These are phyloP conservation scores for Magnaporthiopsis incrustans DNA, from an alignment of 2,329 filamentous ascomycete species.

Conservation along the genomic window DNA sequence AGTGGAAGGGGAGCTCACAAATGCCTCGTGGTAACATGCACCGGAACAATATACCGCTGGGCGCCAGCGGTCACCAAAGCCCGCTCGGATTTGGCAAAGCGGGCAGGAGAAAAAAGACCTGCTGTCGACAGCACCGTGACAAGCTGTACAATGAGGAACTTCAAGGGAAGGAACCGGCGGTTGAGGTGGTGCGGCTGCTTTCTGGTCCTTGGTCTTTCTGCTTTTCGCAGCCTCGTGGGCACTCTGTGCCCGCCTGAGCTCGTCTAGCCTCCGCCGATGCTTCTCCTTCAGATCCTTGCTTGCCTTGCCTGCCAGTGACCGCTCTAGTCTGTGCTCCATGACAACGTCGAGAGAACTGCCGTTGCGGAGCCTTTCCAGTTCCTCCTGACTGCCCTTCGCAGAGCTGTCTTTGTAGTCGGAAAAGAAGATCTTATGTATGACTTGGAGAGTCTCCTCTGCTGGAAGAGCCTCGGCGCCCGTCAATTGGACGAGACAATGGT, in stretches of 20 bases:
- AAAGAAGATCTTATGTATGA: slow-evolving; percentile 13
- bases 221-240: slow-evolving; percentile 38
- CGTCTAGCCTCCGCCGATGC: slow-evolving; percentile 29
- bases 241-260: slow-evolving; percentile 53
- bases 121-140: slow-evolving; percentile 14
- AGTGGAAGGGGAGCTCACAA: neutral
- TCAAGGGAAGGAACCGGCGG: slow-evolving; percentile 5
- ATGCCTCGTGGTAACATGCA: slow-evolving; percentile 16
- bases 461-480: neutral
- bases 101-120: slow-evolving; percentile 18
- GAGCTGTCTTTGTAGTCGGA: neutral
- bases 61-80: slow-evolving; percentile 12
- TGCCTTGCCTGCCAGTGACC: slow-evolving; percentile 9
- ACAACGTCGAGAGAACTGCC: slow-evolving; percentile 11
- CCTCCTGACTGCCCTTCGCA: slow-evolving; percentile 9
- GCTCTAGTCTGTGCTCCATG: slow-evolving; percentile 10
- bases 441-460: neutral
- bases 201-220: slow-evolving; percentile 24
- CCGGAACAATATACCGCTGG: slow-evolving; percentile 21
- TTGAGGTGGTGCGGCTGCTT: slow-evolving; percentile 7
- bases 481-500: neutral
- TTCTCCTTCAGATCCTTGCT: slow-evolving; percentile 18
- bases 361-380: slow-evolving; percentile 8
- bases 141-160: slow-evolving; percentile 19
- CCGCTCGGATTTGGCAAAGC: slow-evolving; percentile 19